Evolutionary conservation across 2,329 filamentous ascomycete genomes (phyloP).

Genomic region (Geoglossum cookeanum): DNA sequence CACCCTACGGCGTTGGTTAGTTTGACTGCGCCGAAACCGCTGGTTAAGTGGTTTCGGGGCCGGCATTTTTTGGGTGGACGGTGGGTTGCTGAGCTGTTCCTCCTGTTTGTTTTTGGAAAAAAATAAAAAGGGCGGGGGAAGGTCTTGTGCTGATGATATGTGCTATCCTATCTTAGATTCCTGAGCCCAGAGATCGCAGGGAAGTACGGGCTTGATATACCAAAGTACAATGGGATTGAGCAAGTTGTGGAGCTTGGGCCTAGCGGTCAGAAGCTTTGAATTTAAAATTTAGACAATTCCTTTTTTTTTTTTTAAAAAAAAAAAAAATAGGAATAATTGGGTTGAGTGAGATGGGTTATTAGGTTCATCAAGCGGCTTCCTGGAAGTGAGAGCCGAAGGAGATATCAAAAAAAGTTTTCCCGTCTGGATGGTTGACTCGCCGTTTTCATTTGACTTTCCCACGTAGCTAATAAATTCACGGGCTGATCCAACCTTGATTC

Average conservation of each 20-base stretch:
- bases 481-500: too few species aligned
- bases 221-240: slow-evolving; percentile 67
- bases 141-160: too few species aligned
- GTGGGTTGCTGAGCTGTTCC: slow-evolving; percentile 24
- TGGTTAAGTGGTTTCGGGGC: slow-evolving; percentile 66
- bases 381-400: too few species aligned
- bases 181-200: slow-evolving; percentile 56
- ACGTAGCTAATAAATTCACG: too few species aligned
- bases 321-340: too few species aligned
- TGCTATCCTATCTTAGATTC: slow-evolving; percentile 35
- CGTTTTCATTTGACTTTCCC: too few species aligned
- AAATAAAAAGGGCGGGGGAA: too few species aligned
- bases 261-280: slow-evolving; percentile 33
- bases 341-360: too few species aligned
- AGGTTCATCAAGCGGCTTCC: too few species aligned
- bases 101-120: slow-evolving; percentile 8
- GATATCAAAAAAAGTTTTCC: too few species aligned
- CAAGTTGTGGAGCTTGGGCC: slow-evolving; percentile 62
- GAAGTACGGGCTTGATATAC: slow-evolving; percentile 73
- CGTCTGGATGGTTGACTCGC: too few species aligned
- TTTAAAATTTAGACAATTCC: background rate
- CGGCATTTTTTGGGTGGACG: slow-evolving; percentile 83
- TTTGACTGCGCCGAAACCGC: slow-evolving; percentile 81
- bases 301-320: too few species aligned
- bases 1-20: slow-evolving; percentile 67